phyloP scores from a whole-genome alignment of 129 eudicot genomes.

The Chrysanthemum lavandulifolium region DNA sequence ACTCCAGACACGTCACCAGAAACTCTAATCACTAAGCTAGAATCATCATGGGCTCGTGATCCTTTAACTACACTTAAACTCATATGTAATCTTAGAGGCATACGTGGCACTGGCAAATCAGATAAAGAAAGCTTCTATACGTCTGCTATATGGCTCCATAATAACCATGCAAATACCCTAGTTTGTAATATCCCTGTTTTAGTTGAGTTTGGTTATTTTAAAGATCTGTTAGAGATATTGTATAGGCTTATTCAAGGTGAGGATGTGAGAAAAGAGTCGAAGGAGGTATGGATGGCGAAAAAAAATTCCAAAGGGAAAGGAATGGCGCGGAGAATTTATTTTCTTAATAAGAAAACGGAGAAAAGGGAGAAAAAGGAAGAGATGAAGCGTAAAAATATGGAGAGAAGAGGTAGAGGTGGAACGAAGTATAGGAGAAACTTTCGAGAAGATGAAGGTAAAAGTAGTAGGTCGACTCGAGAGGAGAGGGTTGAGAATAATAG shows the following conservation, averaged over 20 bases:
- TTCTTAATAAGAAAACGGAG: slow-evolving; percentile 15
- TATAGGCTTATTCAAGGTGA: slow-evolving; percentile 35
- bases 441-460: slow-evolving; percentile 19
- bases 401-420: slow-evolving; percentile 25
- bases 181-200: slow-evolving; percentile 31
- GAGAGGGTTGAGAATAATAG: no score
- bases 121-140: slow-evolving; percentile 39
- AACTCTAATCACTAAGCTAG: slow-evolving; percentile 22
- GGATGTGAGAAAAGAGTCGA: slow-evolving; percentile 14
- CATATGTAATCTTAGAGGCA: slow-evolving; percentile 36
- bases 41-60: neutral
- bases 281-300: slow-evolving; percentile 2
- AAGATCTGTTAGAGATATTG: slow-evolving; percentile 45
- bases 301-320: slow-evolving; percentile 15
- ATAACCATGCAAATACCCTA: slow-evolving; percentile 42
- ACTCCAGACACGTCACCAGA: slow-evolving; percentile 35
- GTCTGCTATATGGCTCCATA: slow-evolving; percentile 47
- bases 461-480: no score
- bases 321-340: slow-evolving; percentile 1
- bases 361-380: neutral
- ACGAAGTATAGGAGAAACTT: slow-evolving; percentile 22
- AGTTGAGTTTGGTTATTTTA: slow-evolving; percentile 40
- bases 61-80: slow-evolving; percentile 30
- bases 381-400: slow-evolving; percentile 6
- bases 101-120: slow-evolving; percentile 26